Evolutionary conservation across 1,284 basidiomycete genomes (phyloP).

Genomic region (Flammula alnicola): DNA sequence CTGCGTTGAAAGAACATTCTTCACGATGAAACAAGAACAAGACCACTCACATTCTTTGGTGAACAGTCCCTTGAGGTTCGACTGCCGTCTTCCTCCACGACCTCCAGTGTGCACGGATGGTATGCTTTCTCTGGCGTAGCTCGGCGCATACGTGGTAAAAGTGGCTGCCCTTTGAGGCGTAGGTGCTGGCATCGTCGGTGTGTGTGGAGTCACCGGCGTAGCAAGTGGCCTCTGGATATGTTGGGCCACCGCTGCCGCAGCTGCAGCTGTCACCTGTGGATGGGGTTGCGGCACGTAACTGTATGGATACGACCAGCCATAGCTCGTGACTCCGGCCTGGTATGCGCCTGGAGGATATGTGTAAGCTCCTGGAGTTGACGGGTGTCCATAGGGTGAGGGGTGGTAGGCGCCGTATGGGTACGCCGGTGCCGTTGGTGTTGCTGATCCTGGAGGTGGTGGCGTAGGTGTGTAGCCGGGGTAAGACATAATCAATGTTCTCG

Average conservation of each 20-base stretch:
- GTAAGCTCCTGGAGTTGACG: conserved; percentile 48
- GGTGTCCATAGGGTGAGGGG: conserved; percentile 36
- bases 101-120: conserved; percentile 43
- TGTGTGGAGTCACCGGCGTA: conserved; percentile 34
- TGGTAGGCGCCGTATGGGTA: conserved; percentile 60
- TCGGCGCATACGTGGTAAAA: conserved; percentile 59
- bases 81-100: conserved; percentile 58
- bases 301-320: conserved; percentile 66
- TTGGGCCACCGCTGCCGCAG: conserved; percentile 27
- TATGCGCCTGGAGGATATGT: conserved; percentile 49
- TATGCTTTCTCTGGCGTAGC: conserved; percentile 58
- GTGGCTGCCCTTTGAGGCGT: conserved; percentile 38
- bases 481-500: conserved; percentile 25
- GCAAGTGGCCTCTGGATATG: conserved; percentile 30
- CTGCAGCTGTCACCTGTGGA: conserved; percentile 26
- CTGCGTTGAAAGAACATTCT: conserved; percentile 10
- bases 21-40: neutral
- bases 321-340: conserved; percentile 53
- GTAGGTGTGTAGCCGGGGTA: conserved; percentile 35
- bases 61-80: conserved; percentile 72
- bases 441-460: conserved; percentile 30
- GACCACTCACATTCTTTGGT: conserved; percentile 71
- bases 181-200: conserved; percentile 23
- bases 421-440: conserved; percentile 46
- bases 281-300: conserved; percentile 48